Evolutionary conservation across 208 protist species (phyloP), one percentile per base, ranked within the genome.

Genomic region (Trypanosoma scelopori): DNA sequence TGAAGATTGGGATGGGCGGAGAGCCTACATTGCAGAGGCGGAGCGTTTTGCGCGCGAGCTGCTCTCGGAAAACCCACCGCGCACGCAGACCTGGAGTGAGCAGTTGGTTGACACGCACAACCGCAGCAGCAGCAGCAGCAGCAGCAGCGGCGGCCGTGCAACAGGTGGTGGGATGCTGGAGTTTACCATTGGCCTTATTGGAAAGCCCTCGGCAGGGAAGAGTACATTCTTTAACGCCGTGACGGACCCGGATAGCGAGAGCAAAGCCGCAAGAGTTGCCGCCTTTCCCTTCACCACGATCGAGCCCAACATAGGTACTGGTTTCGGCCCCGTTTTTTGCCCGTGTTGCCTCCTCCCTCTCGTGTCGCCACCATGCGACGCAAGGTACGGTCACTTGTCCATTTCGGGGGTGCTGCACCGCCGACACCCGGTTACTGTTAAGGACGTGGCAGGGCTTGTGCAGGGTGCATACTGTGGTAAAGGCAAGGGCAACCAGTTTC

Each of bases 211-310:
- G 42, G 84, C 89, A 16, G 95, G 95, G 42, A 98, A 97, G 78
- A 94, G 86, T 65, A 98, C 93, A 30, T 88, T 98, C 71, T 97
- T 97, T 72, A 98, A 98, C 75, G 93, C 93, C 49, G 74, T 94
- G 46, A 94, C 89, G 1, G 85, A 95, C 63, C 91, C 91, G 11
- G 63, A 79, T 23, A 79, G 63, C 52, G 91, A 91, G 75, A 76
- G 70, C 46, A 79, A 70, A n/a, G 92, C 81, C 9, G 96, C 96
- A 45, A 82, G 84, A 6, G 88, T 97, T 3, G 94, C 89, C 16
- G 87, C 92, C 5, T 94, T 94, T 51, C 96, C 96, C 1, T 98
- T 98, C 68, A 98, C 96, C 1, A 98, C 96, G 1, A 97, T 98
- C 53, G 83, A 95, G 25, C 93, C 96, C 0, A 98, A 98, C 65